A percentile compares a stretch with the other conserved stretches of the same genome.
phyloP scores from a whole-genome alignment of 2,329 filamentous ascomycete genomes.

The Beauveria medogensis region DNA sequence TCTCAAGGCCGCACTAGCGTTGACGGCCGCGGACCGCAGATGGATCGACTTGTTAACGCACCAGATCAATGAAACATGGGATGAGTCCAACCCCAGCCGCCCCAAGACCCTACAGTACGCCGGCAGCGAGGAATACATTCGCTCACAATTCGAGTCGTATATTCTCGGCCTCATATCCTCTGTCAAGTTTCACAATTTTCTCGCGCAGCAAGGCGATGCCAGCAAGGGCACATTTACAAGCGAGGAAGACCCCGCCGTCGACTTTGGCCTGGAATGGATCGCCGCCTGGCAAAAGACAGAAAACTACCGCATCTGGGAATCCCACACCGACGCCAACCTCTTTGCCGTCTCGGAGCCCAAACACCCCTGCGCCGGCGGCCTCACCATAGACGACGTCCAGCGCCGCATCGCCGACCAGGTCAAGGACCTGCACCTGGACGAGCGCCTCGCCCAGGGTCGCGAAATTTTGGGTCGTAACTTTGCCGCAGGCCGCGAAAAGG shows the following conservation, averaged over 20 bases:
- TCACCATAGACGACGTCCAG: conserved; percentile 92
- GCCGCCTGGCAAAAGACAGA: conserved; percentile 82
- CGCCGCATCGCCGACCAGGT: conserved; percentile 85
- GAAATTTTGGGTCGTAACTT: conserved; percentile 84
- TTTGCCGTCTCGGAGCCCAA: conserved; percentile 92
- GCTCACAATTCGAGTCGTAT: conserved; percentile 95
- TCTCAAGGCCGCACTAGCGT: conserved; percentile 62
- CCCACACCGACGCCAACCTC: conserved; percentile 72
- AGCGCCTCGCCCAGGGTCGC: conserved; percentile 72
- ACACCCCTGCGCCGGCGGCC: conserved; percentile 85
- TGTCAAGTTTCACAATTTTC: conserved; percentile 78
- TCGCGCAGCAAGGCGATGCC: conserved; percentile 63
- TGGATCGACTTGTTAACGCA: conserved; percentile 97
- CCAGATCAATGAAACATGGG: conserved; percentile 93
- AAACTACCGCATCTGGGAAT: conserved; percentile 84
- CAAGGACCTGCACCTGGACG: conserved; percentile 87
- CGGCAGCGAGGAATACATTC: conserved; percentile 94
- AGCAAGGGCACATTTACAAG: conserved; percentile 57
- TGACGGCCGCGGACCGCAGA: conserved; percentile 80
- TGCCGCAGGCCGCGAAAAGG: conserved; percentile 81
- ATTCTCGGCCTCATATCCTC: conserved; percentile 79
- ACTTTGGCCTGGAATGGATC: conserved; percentile 80
- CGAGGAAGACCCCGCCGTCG: conserved; percentile 75
- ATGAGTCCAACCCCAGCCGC: conserved; percentile 76
- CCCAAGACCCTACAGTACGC: conserved; percentile 95